Conservation (phyloP, 1,284 basidiomycete genomes). For the Ceratorhiza oryzae-sativae region DNA sequence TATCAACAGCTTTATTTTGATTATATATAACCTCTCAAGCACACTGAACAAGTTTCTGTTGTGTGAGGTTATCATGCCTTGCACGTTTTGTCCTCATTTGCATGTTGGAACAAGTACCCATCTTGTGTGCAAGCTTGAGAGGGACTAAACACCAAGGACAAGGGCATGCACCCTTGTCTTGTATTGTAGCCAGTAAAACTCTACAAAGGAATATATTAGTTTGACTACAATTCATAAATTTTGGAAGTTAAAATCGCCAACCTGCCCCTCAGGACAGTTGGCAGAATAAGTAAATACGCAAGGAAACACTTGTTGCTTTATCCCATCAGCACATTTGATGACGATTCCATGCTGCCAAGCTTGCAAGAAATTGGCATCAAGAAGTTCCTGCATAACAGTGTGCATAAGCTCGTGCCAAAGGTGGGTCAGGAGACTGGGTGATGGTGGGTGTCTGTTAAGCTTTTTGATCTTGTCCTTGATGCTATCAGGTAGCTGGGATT, state of each 20-base stretch:
- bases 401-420: slow-evolving; percentile 50
- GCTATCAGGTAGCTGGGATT: not conserved
- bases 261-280: slow-evolving; percentile 53
- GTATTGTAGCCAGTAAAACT: slow-evolving; percentile 19
- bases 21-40: slow-evolving; percentile 16
- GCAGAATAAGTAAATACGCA: slow-evolving; percentile 50
- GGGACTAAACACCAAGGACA: slow-evolving; percentile 36
- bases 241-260: not conserved
- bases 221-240: not conserved
- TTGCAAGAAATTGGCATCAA: slow-evolving; percentile 49
- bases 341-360: slow-evolving; percentile 50
- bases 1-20: slow-evolving; percentile 12
- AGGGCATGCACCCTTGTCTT: slow-evolving; percentile 1
- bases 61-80: slow-evolving; percentile 9
- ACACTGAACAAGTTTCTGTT: not conserved
- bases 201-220: not conserved
- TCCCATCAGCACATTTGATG: slow-evolving; percentile 48
- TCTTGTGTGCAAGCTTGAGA: not conserved
- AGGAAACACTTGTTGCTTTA: slow-evolving; percentile 46
- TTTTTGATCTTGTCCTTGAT: slow-evolving; percentile 8
- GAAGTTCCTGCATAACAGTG: slow-evolving; percentile 47
- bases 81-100: not conserved
- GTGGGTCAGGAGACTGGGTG: slow-evolving; percentile 46
- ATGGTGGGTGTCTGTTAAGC: slow-evolving; percentile 5
- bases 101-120: slow-evolving; percentile 43